Evolutionary conservation across 169 alveolate species (phyloP).

Genomic region (Neospora caninum): DNA sequence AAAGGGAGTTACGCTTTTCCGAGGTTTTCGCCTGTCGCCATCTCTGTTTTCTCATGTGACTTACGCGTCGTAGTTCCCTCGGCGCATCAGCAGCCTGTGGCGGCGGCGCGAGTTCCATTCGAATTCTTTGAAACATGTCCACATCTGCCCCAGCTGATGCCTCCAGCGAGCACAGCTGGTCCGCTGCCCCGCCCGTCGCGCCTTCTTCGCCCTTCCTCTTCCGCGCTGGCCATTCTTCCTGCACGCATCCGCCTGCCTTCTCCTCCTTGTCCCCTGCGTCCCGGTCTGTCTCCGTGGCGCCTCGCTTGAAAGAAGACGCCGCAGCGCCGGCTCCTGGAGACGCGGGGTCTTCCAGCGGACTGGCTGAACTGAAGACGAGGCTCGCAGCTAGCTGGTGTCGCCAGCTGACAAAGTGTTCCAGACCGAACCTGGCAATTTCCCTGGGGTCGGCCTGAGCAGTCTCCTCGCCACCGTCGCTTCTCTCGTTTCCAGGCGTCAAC

Average conservation of each 20-base stretch:
- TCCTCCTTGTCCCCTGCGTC: not conserved
- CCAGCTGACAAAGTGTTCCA: conserved; percentile 23
- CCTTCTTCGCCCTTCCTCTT: not conserved
- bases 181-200: not conserved
- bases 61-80: conserved; percentile 37
- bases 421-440: not conserved
- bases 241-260: not conserved
- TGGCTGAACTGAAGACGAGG: conserved; percentile 7
- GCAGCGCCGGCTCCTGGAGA: too few species aligned
- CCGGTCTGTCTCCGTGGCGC: not conserved
- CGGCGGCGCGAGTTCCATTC: conserved; percentile 21
- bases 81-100: conserved; percentile 53
- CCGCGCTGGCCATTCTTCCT: not conserved
- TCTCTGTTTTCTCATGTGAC: not conserved
- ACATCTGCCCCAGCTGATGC: not conserved
- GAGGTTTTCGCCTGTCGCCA: not conserved
- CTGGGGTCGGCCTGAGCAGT: not conserved
- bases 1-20: too few species aligned
- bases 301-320: too few species aligned
- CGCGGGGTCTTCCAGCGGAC: not conserved
- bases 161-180: too few species aligned
- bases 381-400: conserved; percentile 9
- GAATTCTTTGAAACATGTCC: not conserved
- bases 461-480: not conserved
- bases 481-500: not conserved